phyloP scores from a whole-genome alignment of 2,329 filamentous ascomycete genomes.

The Botrytis cinerea region DNA sequence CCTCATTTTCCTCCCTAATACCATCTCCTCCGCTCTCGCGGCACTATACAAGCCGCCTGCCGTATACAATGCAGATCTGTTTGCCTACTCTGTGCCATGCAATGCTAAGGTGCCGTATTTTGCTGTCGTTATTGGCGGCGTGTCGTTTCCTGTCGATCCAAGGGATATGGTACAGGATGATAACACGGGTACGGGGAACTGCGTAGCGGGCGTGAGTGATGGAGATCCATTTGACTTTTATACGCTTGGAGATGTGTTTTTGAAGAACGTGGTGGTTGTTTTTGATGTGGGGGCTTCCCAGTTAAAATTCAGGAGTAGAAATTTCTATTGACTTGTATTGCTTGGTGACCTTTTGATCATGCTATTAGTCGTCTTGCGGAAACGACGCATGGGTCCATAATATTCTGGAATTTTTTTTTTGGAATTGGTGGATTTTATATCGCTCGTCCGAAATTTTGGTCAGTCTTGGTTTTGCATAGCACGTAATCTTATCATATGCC shows the following conservation, averaged over 20 bases:
- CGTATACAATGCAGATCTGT: not conserved
- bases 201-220: conserved; percentile 21
- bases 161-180: conserved; percentile 30
- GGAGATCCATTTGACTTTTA: conserved; percentile 45
- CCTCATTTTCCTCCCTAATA: conserved; percentile 25
- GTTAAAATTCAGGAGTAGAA: conserved; percentile 44
- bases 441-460: not conserved
- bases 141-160: conserved; percentile 25
- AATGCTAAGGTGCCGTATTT: conserved; percentile 27
- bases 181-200: conserved; percentile 9
- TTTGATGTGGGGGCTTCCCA: conserved; percentile 51
- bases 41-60: conserved; percentile 26
- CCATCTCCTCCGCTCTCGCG: conserved; percentile 24
- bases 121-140: conserved; percentile 29
- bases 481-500: not conserved
- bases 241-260: conserved; percentile 52
- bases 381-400: not conserved
- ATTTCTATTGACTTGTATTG: not conserved
- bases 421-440: not conserved
- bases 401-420: not conserved
- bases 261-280: conserved; percentile 54
- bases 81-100: conserved; percentile 26
- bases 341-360: not conserved
- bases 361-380: not conserved
- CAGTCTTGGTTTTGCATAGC: not conserved